Base-by-base conservation (phyloP, 305 asterid genomes). In the Fraxinus greggii region DNA sequence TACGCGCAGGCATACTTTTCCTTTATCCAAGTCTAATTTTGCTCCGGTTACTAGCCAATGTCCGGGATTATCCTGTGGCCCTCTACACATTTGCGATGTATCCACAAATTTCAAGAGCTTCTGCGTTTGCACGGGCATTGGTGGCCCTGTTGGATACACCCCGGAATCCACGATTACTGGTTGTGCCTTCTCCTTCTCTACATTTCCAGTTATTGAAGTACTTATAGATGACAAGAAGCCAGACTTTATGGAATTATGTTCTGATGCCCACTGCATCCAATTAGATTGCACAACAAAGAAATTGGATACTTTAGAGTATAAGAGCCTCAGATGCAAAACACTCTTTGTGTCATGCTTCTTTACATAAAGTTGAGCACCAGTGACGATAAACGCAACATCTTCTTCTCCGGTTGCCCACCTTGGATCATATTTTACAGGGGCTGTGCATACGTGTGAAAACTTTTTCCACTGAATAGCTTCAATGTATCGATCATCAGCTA, bases 41-140 rank as follows among this genome's bases (percentile, higher is more conserved):
- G 98, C 99, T 17, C 98, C 99, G 0, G 98, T 94, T 13, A 86
- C 98, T 72, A 94, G 80, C 99, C 99, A 96, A 85, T 96, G 97
- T 6, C 98, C 99, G 1, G 99, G 99, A 78, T 83, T 91, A 77
- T 96, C 98, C 74, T 85, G 84, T 35, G 99, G 98, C 38, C 99
- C 99, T 77, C 89, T 87, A 29, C 92, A 84, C 86, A 94, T 19
- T 77, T 94, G 89, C 32, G 94, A 54, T 32, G 94, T 91, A 21
- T 96, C 98, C 28, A 96, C 98, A 73, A 88, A 89, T 84, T 90
- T 94, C 78, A 89, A 67, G 81, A 94, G 83, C 91, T 93, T 96
- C 80, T 82, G 93, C 12, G 80, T 65, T 72, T 85, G 90, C 8
- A 86, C 83, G 0, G 92, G 90, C 72, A 83, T 84, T 0, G 98